Base-by-base conservation (phyloP, 2,329 filamentous ascomycete genomes). In the Epichloe glyceriae region DNA sequence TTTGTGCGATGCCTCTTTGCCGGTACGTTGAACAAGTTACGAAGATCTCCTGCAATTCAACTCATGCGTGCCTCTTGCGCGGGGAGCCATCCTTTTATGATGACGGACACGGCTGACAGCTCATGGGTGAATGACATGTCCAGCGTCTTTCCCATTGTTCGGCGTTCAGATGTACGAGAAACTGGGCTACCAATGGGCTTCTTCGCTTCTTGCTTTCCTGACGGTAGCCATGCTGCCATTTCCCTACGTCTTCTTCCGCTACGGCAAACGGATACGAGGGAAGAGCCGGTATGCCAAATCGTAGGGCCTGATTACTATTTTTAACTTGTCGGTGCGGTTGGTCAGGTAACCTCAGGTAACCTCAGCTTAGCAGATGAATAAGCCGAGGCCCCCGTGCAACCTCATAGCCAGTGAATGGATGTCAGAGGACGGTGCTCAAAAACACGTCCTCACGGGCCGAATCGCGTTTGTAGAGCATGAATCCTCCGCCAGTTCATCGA, bases 1-100 rank as follows among this genome's bases (percentile, higher is more conserved):
- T 87, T 93, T 64, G 78, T 85, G 52, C 78, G 90, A 49, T 88
- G 83, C 56, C 73, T 76, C 19, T 93, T 94, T 70, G 89, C 85
- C 53, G 74, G 75, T 78, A 60, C 68, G 75, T 50, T 19, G 19
- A 44, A 44, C 30, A 37, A 35, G 26, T 52, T 38, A 49, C 50
- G 42, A 46, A 33, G 14, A 34, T 22, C n/a, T 33, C n/a, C 42
- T 50, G 22, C 42, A 34, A 30, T 15, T 19, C 30, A 20, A 38
- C 14, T 15, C 47, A 14, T 26, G 40, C 38, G 30, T 19, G 19
- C 19, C 20, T 15, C 19, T 26, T 26, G 7, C 20, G 20, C 15
- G 47, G 30, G 15, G 40, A 44, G 40, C 14, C 14, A 5, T 2
- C 10, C 15, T 45, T 39, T 48, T 19, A 6, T 22, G 22, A 8